A percentile compares a stretch with the other conserved stretches of the same genome.
phyloP scores from a whole-genome alignment of 768 basidiomycete species.

The Hirschioporus abietinus region DNA sequence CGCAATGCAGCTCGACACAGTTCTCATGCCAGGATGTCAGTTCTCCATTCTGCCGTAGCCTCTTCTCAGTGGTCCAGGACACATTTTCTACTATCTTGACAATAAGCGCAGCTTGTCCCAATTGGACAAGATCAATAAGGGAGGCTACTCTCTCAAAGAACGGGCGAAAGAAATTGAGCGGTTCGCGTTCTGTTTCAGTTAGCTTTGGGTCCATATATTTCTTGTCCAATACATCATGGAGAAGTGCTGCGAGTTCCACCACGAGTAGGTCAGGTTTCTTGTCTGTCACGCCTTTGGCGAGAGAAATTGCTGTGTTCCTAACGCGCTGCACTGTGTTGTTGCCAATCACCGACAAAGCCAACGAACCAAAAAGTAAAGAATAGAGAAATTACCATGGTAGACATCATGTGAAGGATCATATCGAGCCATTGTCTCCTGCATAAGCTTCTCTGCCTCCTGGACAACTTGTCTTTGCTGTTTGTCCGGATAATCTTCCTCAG shows the following conservation, averaged over 20 bases:
- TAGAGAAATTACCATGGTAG: conserved; percentile 51
- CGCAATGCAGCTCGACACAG: conserved; percentile 73
- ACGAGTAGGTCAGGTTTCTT: conserved; percentile 61
- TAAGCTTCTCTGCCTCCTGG: conserved; percentile 57
- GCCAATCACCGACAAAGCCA: conserved; percentile 6
- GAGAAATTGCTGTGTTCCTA: conserved; percentile 63
- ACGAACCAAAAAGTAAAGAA: conserved; percentile 1
- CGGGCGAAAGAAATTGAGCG: conserved; percentile 62
- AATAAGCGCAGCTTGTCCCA: conserved; percentile 54
- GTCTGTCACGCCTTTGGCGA: conserved; percentile 47
- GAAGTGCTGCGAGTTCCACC: conserved; percentile 80
- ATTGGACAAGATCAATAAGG: conserved; percentile 47
- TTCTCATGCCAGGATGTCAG: conserved; percentile 65
- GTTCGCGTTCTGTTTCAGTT: conserved; percentile 46
- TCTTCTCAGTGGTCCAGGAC: conserved; percentile 83
- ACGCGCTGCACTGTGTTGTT: conserved; percentile 66
- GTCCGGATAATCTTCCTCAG: conserved; percentile 9
- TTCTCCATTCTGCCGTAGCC: conserved; percentile 44
- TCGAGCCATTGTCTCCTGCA: conserved; percentile 66
- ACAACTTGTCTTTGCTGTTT: conserved; percentile 29
- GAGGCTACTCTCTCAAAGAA: conserved; percentile 43
- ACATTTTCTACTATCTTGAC: conserved; percentile 69
- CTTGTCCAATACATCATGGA: conserved; percentile 86
- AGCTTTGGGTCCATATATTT: conserved; percentile 57
- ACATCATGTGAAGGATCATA: conserved; percentile 81